Evolutionary conservation across 1,139 yeast species (phyloP).

Genomic region (Kodamaea derodonti): DNA sequence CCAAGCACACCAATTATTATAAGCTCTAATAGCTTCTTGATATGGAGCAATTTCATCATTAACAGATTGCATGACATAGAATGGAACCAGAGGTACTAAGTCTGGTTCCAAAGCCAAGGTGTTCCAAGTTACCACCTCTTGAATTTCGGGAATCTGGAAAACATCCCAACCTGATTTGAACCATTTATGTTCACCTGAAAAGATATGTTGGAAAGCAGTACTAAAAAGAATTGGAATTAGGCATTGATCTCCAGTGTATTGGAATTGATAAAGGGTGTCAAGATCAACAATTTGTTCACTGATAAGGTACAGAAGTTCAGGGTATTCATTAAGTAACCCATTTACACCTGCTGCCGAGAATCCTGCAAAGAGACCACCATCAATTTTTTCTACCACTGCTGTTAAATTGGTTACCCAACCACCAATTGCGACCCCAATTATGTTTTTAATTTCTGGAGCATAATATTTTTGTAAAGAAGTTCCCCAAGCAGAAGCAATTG

Average conservation of each 20-base stretch:
- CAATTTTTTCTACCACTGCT: conserved; percentile 20
- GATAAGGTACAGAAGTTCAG: conserved; percentile 7
- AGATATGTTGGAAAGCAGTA: conserved; percentile 12
- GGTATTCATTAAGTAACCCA: conserved; percentile 26
- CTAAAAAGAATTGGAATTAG: conserved; percentile 5
- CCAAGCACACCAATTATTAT: conserved; percentile 14
- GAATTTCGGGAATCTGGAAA: conserved; percentile 6
- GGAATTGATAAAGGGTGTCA: not conserved
- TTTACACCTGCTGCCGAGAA: conserved; percentile 22
- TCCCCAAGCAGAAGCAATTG: conserved; percentile 16
- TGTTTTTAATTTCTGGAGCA: conserved; percentile 15
- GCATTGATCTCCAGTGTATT: conserved; percentile 5
- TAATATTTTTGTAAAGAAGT: conserved; percentile 14
- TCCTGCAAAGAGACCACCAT: conserved; percentile 24
- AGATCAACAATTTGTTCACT: not conserved
- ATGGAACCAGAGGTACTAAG: conserved; percentile 17
- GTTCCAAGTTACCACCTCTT: conserved; percentile 4
- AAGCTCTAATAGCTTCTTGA: conserved; percentile 10
- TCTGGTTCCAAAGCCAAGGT: conserved; percentile 6
- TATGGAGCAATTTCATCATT: conserved; percentile 19
- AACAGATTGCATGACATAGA: conserved; percentile 17
- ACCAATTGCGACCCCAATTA: conserved; percentile 14
- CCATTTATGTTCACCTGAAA: conserved; percentile 16
- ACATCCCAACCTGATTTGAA: conserved; percentile 15
- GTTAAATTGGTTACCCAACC: conserved; percentile 14